These are phyloP conservation scores for Rhodotorula sp. DNA, from an alignment of 1,284 basidiomycete species.

Conservation along the genomic window DNA sequence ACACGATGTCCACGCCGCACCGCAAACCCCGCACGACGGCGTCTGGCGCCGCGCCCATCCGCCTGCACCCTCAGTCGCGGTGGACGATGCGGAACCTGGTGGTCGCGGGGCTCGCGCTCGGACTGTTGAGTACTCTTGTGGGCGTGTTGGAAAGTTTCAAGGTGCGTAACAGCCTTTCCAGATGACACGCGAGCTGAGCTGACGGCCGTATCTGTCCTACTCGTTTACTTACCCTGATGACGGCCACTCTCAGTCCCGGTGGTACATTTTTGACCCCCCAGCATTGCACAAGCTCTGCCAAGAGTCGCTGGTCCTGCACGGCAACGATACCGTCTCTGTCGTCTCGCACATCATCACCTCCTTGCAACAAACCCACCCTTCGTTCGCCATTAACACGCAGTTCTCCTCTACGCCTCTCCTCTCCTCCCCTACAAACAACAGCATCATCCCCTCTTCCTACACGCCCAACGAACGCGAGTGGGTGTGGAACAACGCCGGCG, in stretches of 20 bases:
- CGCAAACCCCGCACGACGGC: slow-evolving; percentile 10
- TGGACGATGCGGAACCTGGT: slow-evolving; percentile 27
- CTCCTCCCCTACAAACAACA: slow-evolving; percentile 10
- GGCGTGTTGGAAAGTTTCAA: slow-evolving; percentile 37
- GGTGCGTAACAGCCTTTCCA: slow-evolving; percentile 19
- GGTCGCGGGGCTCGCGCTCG: slow-evolving; percentile 22
- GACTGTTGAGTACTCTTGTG: slow-evolving; percentile 20
- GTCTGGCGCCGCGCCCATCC: slow-evolving; percentile 12
- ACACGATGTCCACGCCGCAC: not conserved
- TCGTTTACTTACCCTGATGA: not conserved
- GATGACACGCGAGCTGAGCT: not conserved
- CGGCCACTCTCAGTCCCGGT: slow-evolving; percentile 18
- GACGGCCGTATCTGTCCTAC: not conserved
- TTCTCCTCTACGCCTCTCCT: slow-evolving; percentile 45
- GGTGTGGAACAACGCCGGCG: slow-evolving; percentile 97
- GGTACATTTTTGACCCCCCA: slow-evolving; percentile 68
- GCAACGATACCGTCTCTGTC: slow-evolving; percentile 62
- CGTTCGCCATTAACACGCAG: slow-evolving; percentile 61
- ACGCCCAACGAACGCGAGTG: slow-evolving; percentile 63
- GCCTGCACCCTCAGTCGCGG: slow-evolving; percentile 9
- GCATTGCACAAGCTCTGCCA: slow-evolving; percentile 66
- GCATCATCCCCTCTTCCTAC: slow-evolving; percentile 28
- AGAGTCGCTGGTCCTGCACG: slow-evolving; percentile 63
- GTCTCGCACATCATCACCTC: slow-evolving; percentile 72
- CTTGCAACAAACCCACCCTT: slow-evolving; percentile 54